Conservation (phyloP, 2,329 filamentous ascomycete genomes). For the Fusarium sp. region DNA sequence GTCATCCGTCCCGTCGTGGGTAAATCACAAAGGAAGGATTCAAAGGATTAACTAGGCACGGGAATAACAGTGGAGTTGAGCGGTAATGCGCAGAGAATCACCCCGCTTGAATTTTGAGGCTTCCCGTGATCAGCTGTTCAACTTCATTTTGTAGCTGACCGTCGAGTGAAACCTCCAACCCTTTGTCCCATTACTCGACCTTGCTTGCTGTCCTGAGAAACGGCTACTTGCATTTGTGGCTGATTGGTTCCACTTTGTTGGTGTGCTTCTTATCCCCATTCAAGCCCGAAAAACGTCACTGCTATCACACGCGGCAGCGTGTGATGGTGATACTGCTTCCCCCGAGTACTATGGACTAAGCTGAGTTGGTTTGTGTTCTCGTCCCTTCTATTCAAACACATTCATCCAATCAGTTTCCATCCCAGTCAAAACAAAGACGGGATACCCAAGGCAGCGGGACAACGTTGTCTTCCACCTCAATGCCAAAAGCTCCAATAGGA, state of each 20-base stretch:
- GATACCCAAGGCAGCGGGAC: conserved; percentile 30
- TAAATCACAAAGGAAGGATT: not conserved
- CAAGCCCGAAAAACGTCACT: not conserved
- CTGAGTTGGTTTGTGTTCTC: conserved; percentile 1
- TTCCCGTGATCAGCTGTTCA: not conserved
- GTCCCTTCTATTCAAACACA: conserved; percentile 14
- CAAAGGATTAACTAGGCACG: not conserved
- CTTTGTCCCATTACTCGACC: not conserved
- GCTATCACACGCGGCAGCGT: conserved; percentile 4
- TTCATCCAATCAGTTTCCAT: conserved; percentile 14
- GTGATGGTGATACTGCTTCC: conserved; percentile 9
- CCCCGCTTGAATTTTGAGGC: conserved; percentile 4
- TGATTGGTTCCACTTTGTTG: conserved; percentile 21
- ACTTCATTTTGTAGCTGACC: not conserved
- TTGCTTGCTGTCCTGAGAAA: not conserved
- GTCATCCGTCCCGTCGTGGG: not conserved
- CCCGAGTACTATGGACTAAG: not conserved
- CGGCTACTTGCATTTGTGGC: conserved; percentile 22
- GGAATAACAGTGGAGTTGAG: not conserved
- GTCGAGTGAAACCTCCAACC: not conserved
- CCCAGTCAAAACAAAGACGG: conserved; percentile 1
- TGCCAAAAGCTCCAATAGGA: conserved; percentile 21
- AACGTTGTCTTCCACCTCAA: conserved; percentile 14
- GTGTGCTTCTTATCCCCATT: conserved; percentile 1
- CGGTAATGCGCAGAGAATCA: not conserved